Conservation (phyloP, 441 rosid genomes). For the Sinapis alba region DNA sequence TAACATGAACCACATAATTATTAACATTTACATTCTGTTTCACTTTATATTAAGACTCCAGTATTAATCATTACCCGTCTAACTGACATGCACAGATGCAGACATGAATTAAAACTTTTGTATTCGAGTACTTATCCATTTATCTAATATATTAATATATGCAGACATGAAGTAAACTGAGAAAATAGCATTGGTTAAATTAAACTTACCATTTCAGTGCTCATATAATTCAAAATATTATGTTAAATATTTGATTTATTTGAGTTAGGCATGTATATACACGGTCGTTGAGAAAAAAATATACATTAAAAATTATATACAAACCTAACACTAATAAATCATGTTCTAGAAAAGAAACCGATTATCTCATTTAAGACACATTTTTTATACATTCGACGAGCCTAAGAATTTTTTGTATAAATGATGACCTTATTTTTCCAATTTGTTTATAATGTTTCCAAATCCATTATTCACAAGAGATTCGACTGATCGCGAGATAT, state of each 20-base stretch:
- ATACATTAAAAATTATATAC: background rate
- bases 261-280: background rate
- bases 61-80: constrained; percentile 18
- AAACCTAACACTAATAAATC: background rate
- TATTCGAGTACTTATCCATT: background rate
- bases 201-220: background rate
- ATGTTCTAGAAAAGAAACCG: background rate
- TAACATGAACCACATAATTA: constrained; percentile 5
- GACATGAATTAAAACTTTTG: background rate
- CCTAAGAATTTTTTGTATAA: background rate
- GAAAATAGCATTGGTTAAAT: background rate
- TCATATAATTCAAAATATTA: background rate
- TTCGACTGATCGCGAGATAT: background rate
- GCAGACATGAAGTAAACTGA: background rate
- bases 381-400: background rate
- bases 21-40: constrained; percentile 9
- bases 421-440: constrained; percentile 4
- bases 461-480: background rate
- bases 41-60: too few relatives aligned
- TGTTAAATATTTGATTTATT: background rate
- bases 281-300: background rate
- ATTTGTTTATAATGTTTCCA: background rate
- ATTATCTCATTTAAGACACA: background rate
- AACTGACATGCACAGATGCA: constrained; percentile 1
- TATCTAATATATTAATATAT: background rate